Evolutionary conservation across 1,284 basidiomycete genomes (phyloP).

Genomic region (Apiotrichum sp.): DNA sequence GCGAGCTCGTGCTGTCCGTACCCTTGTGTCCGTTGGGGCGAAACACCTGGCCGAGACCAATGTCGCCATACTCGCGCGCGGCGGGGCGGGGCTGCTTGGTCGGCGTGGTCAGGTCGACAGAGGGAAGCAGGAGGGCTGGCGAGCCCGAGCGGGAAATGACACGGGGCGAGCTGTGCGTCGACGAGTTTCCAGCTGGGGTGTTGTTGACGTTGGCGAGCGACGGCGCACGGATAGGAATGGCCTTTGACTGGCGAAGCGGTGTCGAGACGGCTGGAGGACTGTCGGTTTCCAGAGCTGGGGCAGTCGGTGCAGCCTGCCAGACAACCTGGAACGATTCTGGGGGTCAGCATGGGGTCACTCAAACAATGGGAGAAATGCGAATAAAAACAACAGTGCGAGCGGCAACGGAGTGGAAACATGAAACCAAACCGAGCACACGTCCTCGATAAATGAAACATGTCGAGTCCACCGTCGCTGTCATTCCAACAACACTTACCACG

Average conservation of each 20-base stretch:
- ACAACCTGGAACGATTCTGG: slow-evolving; percentile 34
- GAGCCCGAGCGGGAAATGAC: slow-evolving; percentile 9
- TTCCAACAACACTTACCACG: slow-evolving; percentile 27
- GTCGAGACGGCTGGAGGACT: slow-evolving; percentile 14
- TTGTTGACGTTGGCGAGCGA: slow-evolving; percentile 31
- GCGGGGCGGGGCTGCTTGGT: background rate
- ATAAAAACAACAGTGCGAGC: no score
- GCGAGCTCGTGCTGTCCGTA: slow-evolving; percentile 22
- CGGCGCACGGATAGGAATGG: slow-evolving; percentile 44
- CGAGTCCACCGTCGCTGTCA: no score
- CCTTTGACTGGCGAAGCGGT: slow-evolving; percentile 34
- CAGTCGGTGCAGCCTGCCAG: slow-evolving; percentile 33
- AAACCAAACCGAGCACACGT: no score
- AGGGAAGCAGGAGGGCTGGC: slow-evolving; percentile 23
- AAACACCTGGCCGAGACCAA: background rate
- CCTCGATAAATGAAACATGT: no score
- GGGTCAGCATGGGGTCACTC: no score
- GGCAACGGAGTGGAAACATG: background rate
- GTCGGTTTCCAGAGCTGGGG: background rate
- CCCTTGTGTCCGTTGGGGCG: slow-evolving; percentile 13
- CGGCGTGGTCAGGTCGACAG: slow-evolving; percentile 11
- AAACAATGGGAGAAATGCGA: no score
- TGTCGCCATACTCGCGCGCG: background rate
- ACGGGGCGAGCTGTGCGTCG: background rate
- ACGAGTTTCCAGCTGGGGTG: slow-evolving; percentile 31